Evolutionary conservation across 2,329 filamentous ascomycete species (phyloP), one percentile per base, ranked within the genome.

Genomic region (Penicillium sumatraense): DNA sequence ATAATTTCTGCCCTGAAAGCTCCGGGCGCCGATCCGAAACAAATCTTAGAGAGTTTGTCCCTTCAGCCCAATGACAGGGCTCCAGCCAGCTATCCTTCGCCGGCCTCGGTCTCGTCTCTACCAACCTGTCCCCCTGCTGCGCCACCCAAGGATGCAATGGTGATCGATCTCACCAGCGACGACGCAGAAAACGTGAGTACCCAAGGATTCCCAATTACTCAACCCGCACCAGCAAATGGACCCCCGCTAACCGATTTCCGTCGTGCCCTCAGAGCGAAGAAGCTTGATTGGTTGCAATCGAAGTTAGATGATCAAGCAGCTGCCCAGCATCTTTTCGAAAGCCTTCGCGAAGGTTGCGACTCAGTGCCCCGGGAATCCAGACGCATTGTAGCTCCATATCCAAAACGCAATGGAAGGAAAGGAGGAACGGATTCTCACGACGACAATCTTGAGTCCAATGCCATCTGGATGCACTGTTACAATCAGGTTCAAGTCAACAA

Each of bases 271-370:
- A 66, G 62, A 42, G 64, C 61, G 23, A 75, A 74, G 46, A 57
- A 64, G 23, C 72, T 73, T 47, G 23, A 45, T 13, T 74, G 71
- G 72, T 63, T 74, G 5, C 56, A 55, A 54, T 49, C 42, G 45
- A 40, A 13, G n/a, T n/a, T 20, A 16, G 13, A 9, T 11, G 24
- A 27, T n/a, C 40, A 26, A 26, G 2, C 18, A 14, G 23, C n/a
- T 16, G 21, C 14, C 7, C 21, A 16, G 13, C 7, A n/a, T 44
- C 20, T 18, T 18, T 44, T 16, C 40, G 23, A 26, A n/a, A n/a
- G n/a, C n/a, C n/a, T n/a, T n/a, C n/a, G n/a, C n/a, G n/a, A n/a
- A n/a, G n/a, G n/a, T n/a, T n/a, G n/a, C n/a, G n/a, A n/a, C n/a
- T n/a, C n/a, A n/a, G n/a, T n/a, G n/a, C n/a, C n/a, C n/a, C n/a